Conservation (phyloP, 139 green algal species). For the Volvox reticuliferus region DNA sequence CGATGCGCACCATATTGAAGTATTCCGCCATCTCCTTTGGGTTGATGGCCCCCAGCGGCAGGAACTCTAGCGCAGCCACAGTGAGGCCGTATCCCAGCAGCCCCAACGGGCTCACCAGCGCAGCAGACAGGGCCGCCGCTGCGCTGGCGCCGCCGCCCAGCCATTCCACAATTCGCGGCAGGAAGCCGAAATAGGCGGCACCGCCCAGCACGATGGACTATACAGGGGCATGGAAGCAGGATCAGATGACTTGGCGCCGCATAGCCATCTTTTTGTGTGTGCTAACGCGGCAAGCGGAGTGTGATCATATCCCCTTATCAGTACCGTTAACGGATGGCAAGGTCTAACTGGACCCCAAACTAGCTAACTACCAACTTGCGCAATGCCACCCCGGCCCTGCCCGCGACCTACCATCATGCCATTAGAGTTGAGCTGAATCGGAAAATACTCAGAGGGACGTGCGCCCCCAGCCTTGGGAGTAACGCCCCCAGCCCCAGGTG, state of each 20-base stretch:
- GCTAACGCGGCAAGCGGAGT: too few relatives aligned
- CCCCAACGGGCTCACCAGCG: conserved; percentile 40
- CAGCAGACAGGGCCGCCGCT: neutral
- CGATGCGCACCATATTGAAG: conserved; percentile 59
- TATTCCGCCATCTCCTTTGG: conserved; percentile 71
- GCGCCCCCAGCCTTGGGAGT: neutral
- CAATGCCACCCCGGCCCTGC: neutral
- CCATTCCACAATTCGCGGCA: conserved; percentile 52
- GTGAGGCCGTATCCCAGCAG: conserved; percentile 66
- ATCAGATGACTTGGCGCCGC: too few relatives aligned
- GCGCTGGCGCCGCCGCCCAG: conserved; percentile 1
- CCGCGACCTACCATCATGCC: conserved; percentile 62
- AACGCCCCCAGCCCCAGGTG: neutral
- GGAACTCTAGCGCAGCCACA: conserved; percentile 67
- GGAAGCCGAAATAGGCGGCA: conserved; percentile 63
- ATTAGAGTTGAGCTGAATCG: conserved; percentile 56
- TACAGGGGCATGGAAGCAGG: too few relatives aligned
- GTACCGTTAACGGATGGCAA: too few relatives aligned
- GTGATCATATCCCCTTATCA: too few relatives aligned
- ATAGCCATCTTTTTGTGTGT: too few relatives aligned
- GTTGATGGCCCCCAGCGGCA: conserved; percentile 69
- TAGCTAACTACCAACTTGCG: too few relatives aligned
- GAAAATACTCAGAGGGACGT: conserved; percentile 47
- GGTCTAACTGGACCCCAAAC: too few relatives aligned
- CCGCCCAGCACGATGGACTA: conserved; percentile 68